A percentile compares a stretch with the other conserved stretches of the same genome.
phyloP scores from a whole-genome alignment of 2,329 filamentous ascomycete genomes.

The Elsinoe fawcettii region DNA sequence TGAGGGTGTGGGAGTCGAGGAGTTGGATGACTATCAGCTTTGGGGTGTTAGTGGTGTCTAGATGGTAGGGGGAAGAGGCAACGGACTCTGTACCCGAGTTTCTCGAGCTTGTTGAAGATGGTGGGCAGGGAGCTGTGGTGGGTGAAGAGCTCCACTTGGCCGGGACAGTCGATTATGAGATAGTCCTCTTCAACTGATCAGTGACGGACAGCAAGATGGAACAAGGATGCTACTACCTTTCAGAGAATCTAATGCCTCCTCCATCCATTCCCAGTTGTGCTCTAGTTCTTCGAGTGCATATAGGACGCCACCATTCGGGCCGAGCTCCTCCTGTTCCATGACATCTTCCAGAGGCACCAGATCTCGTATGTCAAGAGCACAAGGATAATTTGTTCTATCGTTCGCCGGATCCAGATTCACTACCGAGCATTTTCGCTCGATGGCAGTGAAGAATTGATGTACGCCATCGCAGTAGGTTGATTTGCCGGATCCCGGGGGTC shows the following conservation, averaged over 20 bases:
- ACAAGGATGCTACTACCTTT: constrained; percentile 39
- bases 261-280: constrained; percentile 87
- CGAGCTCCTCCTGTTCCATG: constrained; percentile 83
- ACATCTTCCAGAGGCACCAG: constrained; percentile 88
- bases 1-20: constrained; percentile 88
- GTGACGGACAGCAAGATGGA: constrained; percentile 39
- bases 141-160: constrained; percentile 94
- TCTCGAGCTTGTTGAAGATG: constrained; percentile 84
- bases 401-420: constrained; percentile 97
- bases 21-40: constrained; percentile 90
- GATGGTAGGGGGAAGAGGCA: constrained; percentile 20
- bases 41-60: constrained; percentile 25
- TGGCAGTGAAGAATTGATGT: constrained; percentile 95
- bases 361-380: constrained; percentile 81
- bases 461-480: constrained; percentile 98
- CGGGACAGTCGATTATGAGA: constrained; percentile 89
- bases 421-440: constrained; percentile 87
- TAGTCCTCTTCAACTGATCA: constrained; percentile 53
- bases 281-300: constrained; percentile 95
- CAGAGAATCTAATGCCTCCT: constrained; percentile 68
- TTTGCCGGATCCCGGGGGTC: constrained; percentile 92
- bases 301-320: constrained; percentile 84
- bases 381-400: constrained; percentile 81
- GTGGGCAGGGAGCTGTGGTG: constrained; percentile 88
- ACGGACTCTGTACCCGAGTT: constrained; percentile 81